phyloP scores from a whole-genome alignment of 306 rosid genomes.

The Carpinus fangiana region DNA sequence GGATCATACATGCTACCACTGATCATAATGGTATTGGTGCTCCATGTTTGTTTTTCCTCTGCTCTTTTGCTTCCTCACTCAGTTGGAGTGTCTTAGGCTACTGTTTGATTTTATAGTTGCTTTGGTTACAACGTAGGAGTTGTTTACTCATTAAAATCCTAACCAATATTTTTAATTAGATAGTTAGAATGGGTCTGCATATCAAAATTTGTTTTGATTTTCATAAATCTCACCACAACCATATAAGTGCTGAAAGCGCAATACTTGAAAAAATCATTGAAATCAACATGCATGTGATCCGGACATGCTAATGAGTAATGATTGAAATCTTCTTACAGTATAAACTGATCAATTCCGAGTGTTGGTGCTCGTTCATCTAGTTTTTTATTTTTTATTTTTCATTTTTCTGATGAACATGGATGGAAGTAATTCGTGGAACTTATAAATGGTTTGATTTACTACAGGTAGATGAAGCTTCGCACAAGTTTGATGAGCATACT shows the following conservation, averaged over 20 bases:
- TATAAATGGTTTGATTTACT: background rate
- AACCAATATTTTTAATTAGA: too few relatives aligned
- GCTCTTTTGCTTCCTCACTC: too few relatives aligned
- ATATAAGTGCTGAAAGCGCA: background rate
- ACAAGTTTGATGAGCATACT: constrained; percentile 58
- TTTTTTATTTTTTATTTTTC: background rate
- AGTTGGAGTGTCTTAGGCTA: background rate
- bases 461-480: constrained; percentile 63
- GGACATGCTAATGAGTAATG: background rate
- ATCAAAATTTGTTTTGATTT: background rate
- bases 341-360: background rate
- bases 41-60: too few relatives aligned
- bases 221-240: background rate
- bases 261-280: background rate
- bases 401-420: background rate
- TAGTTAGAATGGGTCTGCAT: background rate
- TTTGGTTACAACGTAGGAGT: too few relatives aligned
- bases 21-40: background rate
- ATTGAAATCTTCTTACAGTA: background rate
- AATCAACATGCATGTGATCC: background rate
- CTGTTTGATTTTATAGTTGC: too few relatives aligned
- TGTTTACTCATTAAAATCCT: too few relatives aligned
- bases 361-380: background rate
- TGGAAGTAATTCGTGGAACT: background rate
- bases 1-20: background rate